Percentiles rank a stretch among this genome's conserved stretches.
These are phyloP conservation scores for Polymyxa betae DNA, from an alignment of 208 protist species.

Conservation along the genomic window DNA sequence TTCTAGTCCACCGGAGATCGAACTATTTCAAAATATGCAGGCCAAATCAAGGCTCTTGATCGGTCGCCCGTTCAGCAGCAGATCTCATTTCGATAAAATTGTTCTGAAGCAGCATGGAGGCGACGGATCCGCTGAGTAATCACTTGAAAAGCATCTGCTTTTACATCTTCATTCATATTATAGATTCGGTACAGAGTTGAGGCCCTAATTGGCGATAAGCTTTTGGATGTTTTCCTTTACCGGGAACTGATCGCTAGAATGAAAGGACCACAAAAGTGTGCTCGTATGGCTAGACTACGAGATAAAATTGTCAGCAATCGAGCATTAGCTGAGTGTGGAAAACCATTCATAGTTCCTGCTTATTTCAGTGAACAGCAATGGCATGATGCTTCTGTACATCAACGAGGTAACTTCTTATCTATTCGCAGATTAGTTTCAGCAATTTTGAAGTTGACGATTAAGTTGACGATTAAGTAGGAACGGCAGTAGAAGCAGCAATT, in stretches of 20 bases:
- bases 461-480: background rate
- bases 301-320: background rate
- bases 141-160: background rate
- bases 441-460: background rate
- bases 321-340: constrained; percentile 22
- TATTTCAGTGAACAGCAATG: background rate
- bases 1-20: too few species aligned
- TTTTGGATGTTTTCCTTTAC: constrained; percentile 44
- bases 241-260: background rate
- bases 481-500: background rate
- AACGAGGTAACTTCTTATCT: background rate
- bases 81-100: too few species aligned
- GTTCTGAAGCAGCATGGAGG: background rate
- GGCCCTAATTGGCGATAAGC: constrained; percentile 53
- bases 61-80: too few species aligned
- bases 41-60: too few species aligned
- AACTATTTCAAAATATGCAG: too few species aligned
- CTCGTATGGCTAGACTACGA: background rate
- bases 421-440: background rate
- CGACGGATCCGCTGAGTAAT: background rate
- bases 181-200: background rate
- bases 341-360: background rate
- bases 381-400: constrained; percentile 6
- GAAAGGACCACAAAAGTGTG: background rate
- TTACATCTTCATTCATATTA: background rate